phyloP scores from a whole-genome alignment of 129 eudicot species.

The Scalesia atractyloides region DNA sequence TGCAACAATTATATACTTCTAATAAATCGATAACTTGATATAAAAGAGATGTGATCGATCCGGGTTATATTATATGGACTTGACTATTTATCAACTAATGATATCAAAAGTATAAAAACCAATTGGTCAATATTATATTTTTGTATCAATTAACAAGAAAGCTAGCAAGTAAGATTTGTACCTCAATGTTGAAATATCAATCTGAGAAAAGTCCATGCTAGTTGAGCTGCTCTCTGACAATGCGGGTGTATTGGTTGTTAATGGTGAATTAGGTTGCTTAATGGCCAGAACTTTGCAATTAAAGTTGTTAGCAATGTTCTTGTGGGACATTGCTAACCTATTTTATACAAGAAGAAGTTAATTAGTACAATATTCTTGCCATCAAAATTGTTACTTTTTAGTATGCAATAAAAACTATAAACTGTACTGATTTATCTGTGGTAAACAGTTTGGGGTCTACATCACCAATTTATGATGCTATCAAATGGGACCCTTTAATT shows the following conservation, averaged over 20 bases:
- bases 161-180: constrained; percentile 26
- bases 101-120: neutral
- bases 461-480: constrained; percentile 11
- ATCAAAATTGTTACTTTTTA: neutral
- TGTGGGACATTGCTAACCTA: constrained; percentile 73
- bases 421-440: constrained; percentile 16
- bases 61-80: neutral
- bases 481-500: constrained; percentile 28
- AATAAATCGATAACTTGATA: neutral
- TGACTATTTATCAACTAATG: neutral
- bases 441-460: neutral
- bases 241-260: constrained; percentile 43
- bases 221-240: constrained; percentile 58
- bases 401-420: neutral
- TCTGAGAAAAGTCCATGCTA: constrained; percentile 90
- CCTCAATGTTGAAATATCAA: constrained; percentile 76
- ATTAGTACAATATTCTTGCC: constrained; percentile 8
- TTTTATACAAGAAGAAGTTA: constrained; percentile 23
- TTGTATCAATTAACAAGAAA: constrained; percentile 13
- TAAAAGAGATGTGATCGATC: neutral
- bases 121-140: neutral
- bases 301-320: constrained; percentile 50
- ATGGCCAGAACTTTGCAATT: constrained; percentile 83
- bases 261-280: constrained; percentile 67
- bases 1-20: constrained; percentile 37